A percentile compares a stretch with the other conserved stretches of the same genome.
These are phyloP conservation scores for Hordeum vulgare DNA, from an alignment of 176 grass and related monocot species.

Conservation along the genomic window MorexV3_pseudomolecules_assembly NC_058520.1:418627346-418627845, in stretches of 20 bases:
- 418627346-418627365: conserved; percentile 96
- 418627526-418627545: not conserved
- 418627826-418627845: not conserved
- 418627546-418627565: conserved; percentile 68
- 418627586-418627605: conserved; percentile 88
- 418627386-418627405: conserved; percentile 89
- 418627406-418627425: conserved; percentile 78
- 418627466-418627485: conserved; percentile 5
- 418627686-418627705: not conserved
- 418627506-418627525: conserved; percentile 23
- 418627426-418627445: conserved; percentile 88
- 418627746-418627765: no score
- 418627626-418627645: conserved; percentile 85
- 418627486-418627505: not conserved
- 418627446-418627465: conserved; percentile 91
- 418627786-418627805: no score
- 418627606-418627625: conserved; percentile 88
- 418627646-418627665: conserved; percentile 54
- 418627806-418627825: no score
- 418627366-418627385: conserved; percentile 86
- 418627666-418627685: not conserved
- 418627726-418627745: no score
- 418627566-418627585: conserved; percentile 76
- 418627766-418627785: no score
- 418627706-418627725: no score